Base-by-base conservation (phyloP, 169 alveolate genomes). In the Sarcocystis neurona region DNA sequence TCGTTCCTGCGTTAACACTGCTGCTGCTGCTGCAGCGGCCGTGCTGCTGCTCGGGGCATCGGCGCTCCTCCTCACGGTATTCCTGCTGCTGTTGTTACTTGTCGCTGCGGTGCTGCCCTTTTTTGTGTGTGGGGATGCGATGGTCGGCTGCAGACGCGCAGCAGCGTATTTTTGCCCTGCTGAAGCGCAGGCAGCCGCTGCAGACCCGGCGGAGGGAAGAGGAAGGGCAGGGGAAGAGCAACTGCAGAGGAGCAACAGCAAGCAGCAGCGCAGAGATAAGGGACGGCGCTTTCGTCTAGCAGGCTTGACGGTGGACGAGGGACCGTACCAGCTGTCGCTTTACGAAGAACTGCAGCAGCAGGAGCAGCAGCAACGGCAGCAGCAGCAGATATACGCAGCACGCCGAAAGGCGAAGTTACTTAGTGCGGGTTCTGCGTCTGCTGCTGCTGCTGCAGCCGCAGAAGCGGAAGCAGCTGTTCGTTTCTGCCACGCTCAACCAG, bases 261-360 rank as follows among this genome's bases (percentile, higher is more conserved):
- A 20, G 30, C 63, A 53, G 41, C 41, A 2, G 68, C 70, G 41
- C 46, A 77, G 47, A 46, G 10, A 46, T 2, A 82, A 84, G 32
- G 43, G 27, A 44, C 46, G 85, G 30, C 88, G 84, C 27, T 88
- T 77, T 74, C 37, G 53, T 2, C 74, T 88, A 18, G 63, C n/a
- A 60, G 92, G 79, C 68, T 60, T 79, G 4, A 30, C 30, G 47
- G 63, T 27, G 20, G 43, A 88, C 18, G 84, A 79, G 78, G 70
- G 79, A 0, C 82, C 78, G 70, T 47, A 88, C 68, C 89, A 78
- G 60, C 74, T 77, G 79, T 75, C 92, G 39, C 80, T 88, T 32
- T 88, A 88, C 89, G 88, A 78, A 88, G 88, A 88, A 66, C 84
- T 88, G 53, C 72, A 58, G 78, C 63, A 79, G 88, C 32, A 77